Evolutionary conservation across 2,329 filamentous ascomycete genomes (phyloP).

Genomic region (Annulohypoxylon truncatum): DNA sequence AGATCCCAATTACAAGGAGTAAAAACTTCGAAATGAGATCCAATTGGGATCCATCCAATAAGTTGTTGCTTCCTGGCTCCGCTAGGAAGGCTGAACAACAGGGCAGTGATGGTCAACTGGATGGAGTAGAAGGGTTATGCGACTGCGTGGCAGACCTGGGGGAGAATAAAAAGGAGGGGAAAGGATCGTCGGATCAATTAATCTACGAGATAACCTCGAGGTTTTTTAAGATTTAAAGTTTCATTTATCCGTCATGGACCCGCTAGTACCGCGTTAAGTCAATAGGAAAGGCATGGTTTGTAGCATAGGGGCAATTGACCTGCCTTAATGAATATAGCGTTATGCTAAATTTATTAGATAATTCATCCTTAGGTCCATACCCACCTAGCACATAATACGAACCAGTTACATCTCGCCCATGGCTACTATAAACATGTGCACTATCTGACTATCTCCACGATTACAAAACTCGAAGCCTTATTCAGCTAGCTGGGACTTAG

Average conservation of each 20-base stretch:
- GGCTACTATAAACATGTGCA: no score
- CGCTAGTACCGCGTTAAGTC: background rate
- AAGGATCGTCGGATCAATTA: background rate
- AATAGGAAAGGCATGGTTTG: background rate
- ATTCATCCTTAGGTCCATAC: background rate
- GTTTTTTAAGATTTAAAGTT: background rate
- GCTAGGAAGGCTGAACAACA: slow-evolving; percentile 21
- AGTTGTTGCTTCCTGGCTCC: background rate
- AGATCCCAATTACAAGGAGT: slow-evolving; percentile 3
- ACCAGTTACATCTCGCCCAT: background rate
- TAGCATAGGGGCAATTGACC: background rate
- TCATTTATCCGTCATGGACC: background rate
- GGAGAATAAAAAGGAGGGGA: background rate
- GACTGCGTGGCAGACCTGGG: background rate
- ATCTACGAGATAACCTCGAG: background rate
- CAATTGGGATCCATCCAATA: background rate
- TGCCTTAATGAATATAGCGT: slow-evolving; percentile 6
- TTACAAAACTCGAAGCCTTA: background rate
- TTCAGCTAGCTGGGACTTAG: slow-evolving; percentile 3
- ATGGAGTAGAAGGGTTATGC: background rate
- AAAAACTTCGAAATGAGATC: background rate
- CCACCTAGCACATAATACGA: background rate
- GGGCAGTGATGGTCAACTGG: slow-evolving; percentile 18
- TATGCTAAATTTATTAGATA: slow-evolving; percentile 2
- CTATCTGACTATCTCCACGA: background rate